Evolutionary conservation across 2,329 filamentous ascomycete genomes (phyloP).

Genomic region (Ceratocystis colombiana): DNA sequence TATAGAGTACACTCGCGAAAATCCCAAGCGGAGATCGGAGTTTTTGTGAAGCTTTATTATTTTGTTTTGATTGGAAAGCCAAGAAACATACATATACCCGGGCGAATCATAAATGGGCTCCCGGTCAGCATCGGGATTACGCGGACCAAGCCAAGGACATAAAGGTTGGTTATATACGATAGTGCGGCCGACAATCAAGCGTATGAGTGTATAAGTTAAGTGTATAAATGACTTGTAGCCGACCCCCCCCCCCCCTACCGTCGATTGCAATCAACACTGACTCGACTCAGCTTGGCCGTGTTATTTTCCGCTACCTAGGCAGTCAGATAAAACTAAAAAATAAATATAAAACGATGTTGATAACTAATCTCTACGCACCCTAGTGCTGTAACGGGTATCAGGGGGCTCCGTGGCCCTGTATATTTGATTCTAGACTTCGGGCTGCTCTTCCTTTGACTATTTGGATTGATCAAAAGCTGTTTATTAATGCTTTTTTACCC

Average conservation of each 20-base stretch:
- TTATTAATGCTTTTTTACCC: background rate
- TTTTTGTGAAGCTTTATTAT: background rate
- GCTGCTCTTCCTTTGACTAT: too few relatives aligned
- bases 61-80: constrained; percentile 1
- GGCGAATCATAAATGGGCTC: background rate
- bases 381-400: too few relatives aligned
- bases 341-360: too few relatives aligned
- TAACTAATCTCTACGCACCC: too few relatives aligned
- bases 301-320: background rate
- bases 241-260: too few relatives aligned
- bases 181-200: too few relatives aligned
- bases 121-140: constrained; percentile 2
- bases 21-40: background rate
- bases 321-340: too few relatives aligned
- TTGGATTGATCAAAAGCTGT: too few relatives aligned
- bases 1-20: background rate
- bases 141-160: background rate
- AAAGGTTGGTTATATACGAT: background rate
- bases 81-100: background rate
- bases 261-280: background rate
- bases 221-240: too few relatives aligned
- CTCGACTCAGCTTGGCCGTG: background rate
- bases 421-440: too few relatives aligned
- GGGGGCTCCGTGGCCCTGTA: too few relatives aligned
- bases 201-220: too few relatives aligned